Conservation (phyloP, 2,329 filamentous ascomycete species). For the Nemania sp. region DNA sequence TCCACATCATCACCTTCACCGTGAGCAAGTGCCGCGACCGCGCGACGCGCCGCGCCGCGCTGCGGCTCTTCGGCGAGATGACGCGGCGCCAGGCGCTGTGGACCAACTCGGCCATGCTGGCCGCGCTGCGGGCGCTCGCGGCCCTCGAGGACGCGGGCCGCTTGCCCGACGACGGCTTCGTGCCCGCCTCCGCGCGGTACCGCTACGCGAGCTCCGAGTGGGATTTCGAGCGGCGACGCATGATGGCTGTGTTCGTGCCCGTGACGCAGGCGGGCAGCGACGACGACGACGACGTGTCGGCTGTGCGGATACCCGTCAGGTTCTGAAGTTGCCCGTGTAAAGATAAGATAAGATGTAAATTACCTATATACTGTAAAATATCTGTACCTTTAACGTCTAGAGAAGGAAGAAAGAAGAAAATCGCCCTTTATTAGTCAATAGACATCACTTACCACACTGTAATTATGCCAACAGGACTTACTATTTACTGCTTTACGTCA, state of each 20-base stretch:
- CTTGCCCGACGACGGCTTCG: constrained; percentile 22
- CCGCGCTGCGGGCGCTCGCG: constrained; percentile 27
- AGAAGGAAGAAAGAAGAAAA: too few species aligned
- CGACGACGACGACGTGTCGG: constrained; percentile 12
- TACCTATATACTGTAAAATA: neutral
- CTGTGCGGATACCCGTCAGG: constrained; percentile 29
- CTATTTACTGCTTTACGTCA: too few species aligned
- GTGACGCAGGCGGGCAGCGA: constrained; percentile 7
- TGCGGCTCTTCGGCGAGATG: constrained; percentile 27
- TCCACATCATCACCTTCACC: constrained; percentile 32
- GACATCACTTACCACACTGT: too few species aligned
- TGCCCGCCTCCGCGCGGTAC: constrained; percentile 31
- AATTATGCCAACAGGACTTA: too few species aligned
- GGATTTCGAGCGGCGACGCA: constrained; percentile 28
- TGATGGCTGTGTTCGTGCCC: constrained; percentile 29
- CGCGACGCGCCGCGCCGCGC: constrained; percentile 25
- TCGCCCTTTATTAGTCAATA: neutral
- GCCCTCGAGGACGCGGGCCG: constrained; percentile 30
- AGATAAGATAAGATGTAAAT: neutral
- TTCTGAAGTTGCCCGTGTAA: constrained; percentile 21
- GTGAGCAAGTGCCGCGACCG: constrained; percentile 32
- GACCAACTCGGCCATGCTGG: constrained; percentile 30
- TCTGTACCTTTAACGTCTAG: neutral
- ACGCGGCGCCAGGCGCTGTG: constrained; percentile 32
- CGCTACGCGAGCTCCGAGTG: constrained; percentile 30